Evolutionary conservation across 2,329 filamentous ascomycete species (phyloP), one percentile per base, ranked within the genome.

Genomic region (Trichoderma sp.): DNA sequence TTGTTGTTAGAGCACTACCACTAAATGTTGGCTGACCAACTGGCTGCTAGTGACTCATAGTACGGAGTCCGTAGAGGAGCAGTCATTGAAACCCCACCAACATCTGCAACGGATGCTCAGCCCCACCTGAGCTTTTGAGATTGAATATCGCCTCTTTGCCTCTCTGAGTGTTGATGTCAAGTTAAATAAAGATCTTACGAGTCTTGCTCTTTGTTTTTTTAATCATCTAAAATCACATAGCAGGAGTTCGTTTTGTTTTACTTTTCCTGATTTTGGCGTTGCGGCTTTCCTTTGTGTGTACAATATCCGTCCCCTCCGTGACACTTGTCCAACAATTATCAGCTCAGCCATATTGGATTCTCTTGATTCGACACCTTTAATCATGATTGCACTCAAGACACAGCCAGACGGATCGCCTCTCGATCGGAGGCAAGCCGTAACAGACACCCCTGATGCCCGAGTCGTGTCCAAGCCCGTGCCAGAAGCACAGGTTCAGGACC

Each of bases 381-480:
- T 66, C 78, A 87, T 87, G 86, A 85, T 86, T 60, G 81, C 85
- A 67, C 81, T 85, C 64, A 80, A 77, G 9, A 79, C 78, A 4
- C 77, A 79, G 45, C 74, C 81, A 11, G 82, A 81, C 24, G 80
- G 80, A 75, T 80, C 81, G 14, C 77, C 81, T 5, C 78, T 76
- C 41, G 83, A 83, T 76, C 81, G 84, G 65, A 81, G 83, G 71
- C 88, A 90, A 79, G 88, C 87, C 21, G 86, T 89, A n/a, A 76
- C 80, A 5, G 83, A 86, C 78, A 82, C 87, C 1, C 79, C 85
- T 1, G 74, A 84, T 38, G 86, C 87, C 60, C 88, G 88, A 75
- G 84, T 92, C 24, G 89, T 93, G 38, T 82, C 89, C 75, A 93
- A 91, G 80, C 94, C 94, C 12, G 85, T 93, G 3, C 90, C 94